Base-by-base conservation (phyloP, 148 eudicot species). In the Cornus controversa region DNA sequence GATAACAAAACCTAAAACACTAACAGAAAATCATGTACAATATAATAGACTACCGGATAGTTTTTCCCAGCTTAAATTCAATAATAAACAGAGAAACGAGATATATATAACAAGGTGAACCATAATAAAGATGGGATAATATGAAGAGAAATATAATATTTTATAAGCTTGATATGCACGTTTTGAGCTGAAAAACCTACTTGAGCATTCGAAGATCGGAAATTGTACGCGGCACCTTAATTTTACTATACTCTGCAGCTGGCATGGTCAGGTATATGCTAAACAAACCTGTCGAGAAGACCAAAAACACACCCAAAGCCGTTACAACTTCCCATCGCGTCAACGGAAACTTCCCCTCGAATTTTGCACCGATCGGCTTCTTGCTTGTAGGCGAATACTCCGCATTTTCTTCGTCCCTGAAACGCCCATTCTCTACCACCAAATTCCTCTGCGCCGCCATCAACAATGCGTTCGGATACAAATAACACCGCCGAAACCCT, bases 131-230 rank as follows among this genome's bases (percentile, higher is more conserved):
- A 40, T 9, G 34, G 4, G 3, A 60, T 22, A 26, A 22, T 15
- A 22, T 20, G 62, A 54, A 7, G 18, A 22, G 20, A n/a, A 0
- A 45, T 45, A 45, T 45, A 45, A 8, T 8, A 45, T 10, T 8
- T 45, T 8, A 11, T 1, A 8, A 50, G 57, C 57, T 50, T 40
- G 6, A 58, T 13, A 69, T 8, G 4, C 69, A 28, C 1, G 42
- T 65, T 5, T 67, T 26, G 71, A 66, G 63, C 54, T 27, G 45
- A 40, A 58, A 58, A 42, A 54, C 88, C 28, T 89, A 96, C 99
- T 93, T 96, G 86, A 96, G 94, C 78, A 84, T 53, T 34, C 97
- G 93, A 70, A 96, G 96, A 88, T 96, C 99, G 1, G 98, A 77
- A 11, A 96, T 76, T 0, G 89, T 85, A 26, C 94, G 92, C 25